Evolutionary conservation across 2,329 filamentous ascomycete genomes (phyloP).

Genomic region (Aureobasidium sp.): DNA sequence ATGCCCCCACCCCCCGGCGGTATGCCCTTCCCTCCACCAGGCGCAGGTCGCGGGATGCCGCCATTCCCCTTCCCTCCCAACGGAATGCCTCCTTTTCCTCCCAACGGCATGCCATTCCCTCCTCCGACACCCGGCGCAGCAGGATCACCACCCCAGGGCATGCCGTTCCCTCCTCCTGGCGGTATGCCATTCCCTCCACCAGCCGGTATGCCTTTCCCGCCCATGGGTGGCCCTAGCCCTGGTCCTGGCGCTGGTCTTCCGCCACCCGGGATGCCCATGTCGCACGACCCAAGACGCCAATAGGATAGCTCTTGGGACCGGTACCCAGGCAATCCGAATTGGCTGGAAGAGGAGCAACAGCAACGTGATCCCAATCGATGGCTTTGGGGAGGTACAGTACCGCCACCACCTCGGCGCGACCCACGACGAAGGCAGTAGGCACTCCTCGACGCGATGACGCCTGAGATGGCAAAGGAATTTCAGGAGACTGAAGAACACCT

Average conservation of each 20-base stretch:
- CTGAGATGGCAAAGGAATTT: too few species aligned
- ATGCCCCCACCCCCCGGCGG: slow-evolving; percentile 32
- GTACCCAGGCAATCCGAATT: not conserved
- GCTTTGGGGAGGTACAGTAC: too few species aligned
- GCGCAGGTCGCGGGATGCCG: slow-evolving; percentile 26
- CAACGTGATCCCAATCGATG: too few species aligned
- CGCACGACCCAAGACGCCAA: slow-evolving; percentile 14
- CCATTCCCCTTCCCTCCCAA: slow-evolving; percentile 32
- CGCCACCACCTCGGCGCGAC: not conserved
- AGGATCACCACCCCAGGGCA: slow-evolving; percentile 24
- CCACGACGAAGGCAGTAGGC: not conserved
- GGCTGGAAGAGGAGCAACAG: not conserved
- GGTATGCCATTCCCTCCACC: slow-evolving; percentile 23
- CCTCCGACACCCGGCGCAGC: slow-evolving; percentile 19
- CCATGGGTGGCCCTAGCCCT: slow-evolving; percentile 21
- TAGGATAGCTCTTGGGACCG: not conserved
- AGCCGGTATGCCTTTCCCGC: slow-evolving; percentile 26
- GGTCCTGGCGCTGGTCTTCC: slow-evolving; percentile 16
- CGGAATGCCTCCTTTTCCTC: slow-evolving; percentile 31
- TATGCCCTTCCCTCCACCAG: slow-evolving; percentile 26
- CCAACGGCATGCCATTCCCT: slow-evolving; percentile 19
- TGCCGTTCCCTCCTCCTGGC: slow-evolving; percentile 25
- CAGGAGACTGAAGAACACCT: not conserved
- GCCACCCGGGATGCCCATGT: slow-evolving; percentile 13
- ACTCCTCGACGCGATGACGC: not conserved